Base-by-base conservation (phyloP, 2,329 filamentous ascomycete genomes). In the Lizonia empirigonia region DNA sequence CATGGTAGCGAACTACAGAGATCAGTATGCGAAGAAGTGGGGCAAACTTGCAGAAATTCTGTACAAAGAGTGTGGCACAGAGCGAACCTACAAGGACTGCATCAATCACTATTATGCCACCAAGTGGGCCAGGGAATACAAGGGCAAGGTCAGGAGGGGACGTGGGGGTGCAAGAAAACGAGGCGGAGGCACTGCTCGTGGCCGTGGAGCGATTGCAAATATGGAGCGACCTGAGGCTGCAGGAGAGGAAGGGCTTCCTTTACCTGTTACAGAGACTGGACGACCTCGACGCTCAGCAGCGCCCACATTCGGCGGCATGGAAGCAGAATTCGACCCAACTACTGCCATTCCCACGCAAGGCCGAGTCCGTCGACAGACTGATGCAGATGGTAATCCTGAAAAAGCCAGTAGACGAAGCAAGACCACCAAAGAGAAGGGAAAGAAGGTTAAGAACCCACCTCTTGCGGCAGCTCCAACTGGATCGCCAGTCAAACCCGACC, bases 51-150 rank as follows among this genome's bases (percentile, higher is more conserved):
- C 89, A 5, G 84, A 88, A 51, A 80, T 80, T 19, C 75, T 93
- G 15, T 65, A 70, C 47, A 71, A 72, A 52, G 67, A 72, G 39
- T 65, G 66, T 33, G 69, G 69, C 5, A 81, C 82, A 0, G 79
- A 82, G 23, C 84, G 89, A 19, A 85, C 89, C 63, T 91, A 90
- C 72, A 87, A 88, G 58, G 84, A 89, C 37, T 91, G 88, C 71
- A 94, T 94, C 61, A 87, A 91, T 67, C 91, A 92, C 71, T 94
- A 94, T 73, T 94, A 94, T 71, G 80, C 89, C 56, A 89, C 87
- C 68, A 94, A 85, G 75, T 88, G 87, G 74, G 81, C 85, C 37
- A 82, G 85, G 33, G 86, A 89, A 56, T 85, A 92, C 54, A 91
- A 92, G 69, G 87, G 90, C 66, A 90, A 89, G 72, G 79, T 88